Conservation (phyloP, 768 basidiomycete species). For the Kwoniella europaea region DNA sequence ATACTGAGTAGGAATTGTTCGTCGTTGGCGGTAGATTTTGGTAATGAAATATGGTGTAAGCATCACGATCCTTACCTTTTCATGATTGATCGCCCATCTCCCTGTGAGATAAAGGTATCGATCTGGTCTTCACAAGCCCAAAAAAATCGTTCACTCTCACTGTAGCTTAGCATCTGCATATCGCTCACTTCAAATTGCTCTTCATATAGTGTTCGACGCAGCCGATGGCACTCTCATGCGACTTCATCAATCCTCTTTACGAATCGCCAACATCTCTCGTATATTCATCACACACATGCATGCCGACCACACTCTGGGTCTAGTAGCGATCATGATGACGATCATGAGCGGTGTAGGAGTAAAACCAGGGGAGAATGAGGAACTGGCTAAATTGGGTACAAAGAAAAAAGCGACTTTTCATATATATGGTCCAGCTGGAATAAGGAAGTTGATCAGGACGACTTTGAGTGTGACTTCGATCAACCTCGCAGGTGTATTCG, state of each 20-base stretch:
- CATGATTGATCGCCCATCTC: background rate
- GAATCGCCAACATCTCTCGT: slow-evolving; percentile 51
- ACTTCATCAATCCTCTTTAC: slow-evolving; percentile 48
- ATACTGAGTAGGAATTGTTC: slow-evolving; percentile 54
- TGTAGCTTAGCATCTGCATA: too few species aligned
- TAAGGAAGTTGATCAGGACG: slow-evolving; percentile 48
- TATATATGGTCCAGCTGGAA: slow-evolving; percentile 53
- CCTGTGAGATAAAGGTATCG: background rate
- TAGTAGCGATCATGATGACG: slow-evolving; percentile 50
- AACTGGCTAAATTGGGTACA: slow-evolving; percentile 32
- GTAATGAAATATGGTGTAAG: slow-evolving; percentile 54
- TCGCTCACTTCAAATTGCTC: background rate
- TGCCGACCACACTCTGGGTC: slow-evolving; percentile 53
- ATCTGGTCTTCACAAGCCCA: too few species aligned
- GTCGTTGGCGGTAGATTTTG: slow-evolving; percentile 53
- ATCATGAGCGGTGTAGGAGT: slow-evolving; percentile 49
- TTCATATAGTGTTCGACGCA: slow-evolving; percentile 51
- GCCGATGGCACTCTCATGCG: slow-evolving; percentile 54
- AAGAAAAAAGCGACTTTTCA: slow-evolving; percentile 45
- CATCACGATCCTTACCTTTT: background rate
- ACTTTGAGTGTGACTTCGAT: slow-evolving; percentile 39
- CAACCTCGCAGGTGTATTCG: slow-evolving; percentile 46
- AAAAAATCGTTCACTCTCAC: too few species aligned
- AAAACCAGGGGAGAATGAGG: slow-evolving; percentile 33
- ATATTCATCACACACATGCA: slow-evolving; percentile 58